Percentiles rank a stretch among this genome's conserved stretches.
phyloP scores from a whole-genome alignment of 805 yeast species.

The Isabelozyma rhagii region DNA sequence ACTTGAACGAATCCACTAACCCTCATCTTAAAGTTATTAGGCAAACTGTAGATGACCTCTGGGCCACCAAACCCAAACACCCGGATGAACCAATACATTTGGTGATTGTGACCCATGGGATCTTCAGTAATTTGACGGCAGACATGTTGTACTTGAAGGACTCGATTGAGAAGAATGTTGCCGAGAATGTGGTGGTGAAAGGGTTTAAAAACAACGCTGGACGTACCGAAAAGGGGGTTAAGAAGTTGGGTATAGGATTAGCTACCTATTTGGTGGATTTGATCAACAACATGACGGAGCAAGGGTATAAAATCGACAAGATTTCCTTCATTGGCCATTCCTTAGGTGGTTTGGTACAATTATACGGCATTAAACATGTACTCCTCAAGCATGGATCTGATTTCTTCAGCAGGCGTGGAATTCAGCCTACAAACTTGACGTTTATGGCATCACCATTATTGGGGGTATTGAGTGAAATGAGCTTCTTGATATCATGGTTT shows the following conservation, averaged over 20 bases:
- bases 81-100: constrained; percentile 34
- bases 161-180: constrained; percentile 18
- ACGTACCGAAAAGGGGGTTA: constrained; percentile 39
- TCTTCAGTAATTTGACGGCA: constrained; percentile 41
- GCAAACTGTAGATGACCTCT: constrained; percentile 26
- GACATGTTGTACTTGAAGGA: constrained; percentile 43
- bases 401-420: constrained; percentile 23
- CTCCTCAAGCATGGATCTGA: constrained; percentile 26
- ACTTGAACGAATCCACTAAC: constrained; percentile 10
- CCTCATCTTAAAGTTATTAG: constrained; percentile 25
- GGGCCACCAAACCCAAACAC: constrained; percentile 26
- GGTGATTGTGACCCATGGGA: constrained; percentile 42
- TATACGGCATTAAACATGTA: constrained; percentile 37
- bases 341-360: constrained; percentile 41
- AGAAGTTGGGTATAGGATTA: constrained; percentile 30
- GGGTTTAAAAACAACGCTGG: constrained; percentile 42
- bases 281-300: constrained; percentile 17
- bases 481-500: constrained; percentile 37
- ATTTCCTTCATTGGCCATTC: constrained; percentile 45
- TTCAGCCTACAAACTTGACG: constrained; percentile 32
- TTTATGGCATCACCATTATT: constrained; percentile 41
- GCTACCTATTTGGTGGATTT: constrained; percentile 24
- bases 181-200: constrained; percentile 34
- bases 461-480: constrained; percentile 41
- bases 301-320: constrained; percentile 16